Conservation (phyloP, 345 rosid species). For the Anastatica hierochuntica region DNA sequence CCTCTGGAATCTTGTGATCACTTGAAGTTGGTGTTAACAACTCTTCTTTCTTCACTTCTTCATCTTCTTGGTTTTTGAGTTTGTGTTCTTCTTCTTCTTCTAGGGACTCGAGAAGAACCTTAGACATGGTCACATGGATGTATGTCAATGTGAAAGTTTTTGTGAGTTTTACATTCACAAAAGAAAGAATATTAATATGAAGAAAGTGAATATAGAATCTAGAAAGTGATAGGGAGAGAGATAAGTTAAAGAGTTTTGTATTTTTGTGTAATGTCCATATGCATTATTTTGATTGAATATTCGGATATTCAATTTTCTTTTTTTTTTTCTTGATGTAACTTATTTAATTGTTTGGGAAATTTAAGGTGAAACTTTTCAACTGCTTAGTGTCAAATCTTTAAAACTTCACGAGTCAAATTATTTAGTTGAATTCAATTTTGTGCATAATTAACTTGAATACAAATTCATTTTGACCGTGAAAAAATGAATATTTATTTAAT, state of each 20-base stretch:
- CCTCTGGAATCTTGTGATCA: slow-evolving; percentile 24
- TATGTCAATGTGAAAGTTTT: slow-evolving; percentile 16
- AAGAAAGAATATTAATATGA: slow-evolving; percentile 9
- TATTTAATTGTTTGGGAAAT: neutral
- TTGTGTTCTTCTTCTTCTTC: slow-evolving; percentile 7
- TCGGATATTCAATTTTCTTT: no score
- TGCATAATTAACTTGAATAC: neutral
- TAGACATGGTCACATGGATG: slow-evolving; percentile 31
- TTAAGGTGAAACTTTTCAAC: slow-evolving; percentile 11
- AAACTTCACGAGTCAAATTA: neutral
- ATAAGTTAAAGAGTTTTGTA: neutral
- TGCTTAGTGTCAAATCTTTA: neutral
- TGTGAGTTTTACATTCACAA: slow-evolving; percentile 18
- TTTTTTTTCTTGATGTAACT: slow-evolving; percentile 5
- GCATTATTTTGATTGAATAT: no score
- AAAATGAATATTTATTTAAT: no score
- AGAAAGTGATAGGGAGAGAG: slow-evolving; percentile 12
- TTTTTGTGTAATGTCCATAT: slow-evolving; percentile 17
- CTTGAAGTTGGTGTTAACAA: slow-evolving; percentile 24
- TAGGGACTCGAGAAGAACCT: slow-evolving; percentile 19
- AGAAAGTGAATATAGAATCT: slow-evolving; percentile 12
- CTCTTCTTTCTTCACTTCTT: slow-evolving; percentile 11
- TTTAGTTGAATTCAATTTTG: neutral
- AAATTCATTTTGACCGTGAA: neutral
- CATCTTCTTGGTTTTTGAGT: neutral